Evolutionary conservation across 768 basidiomycete species (phyloP).

Genomic region (Psilocybe cubensis): DNA sequence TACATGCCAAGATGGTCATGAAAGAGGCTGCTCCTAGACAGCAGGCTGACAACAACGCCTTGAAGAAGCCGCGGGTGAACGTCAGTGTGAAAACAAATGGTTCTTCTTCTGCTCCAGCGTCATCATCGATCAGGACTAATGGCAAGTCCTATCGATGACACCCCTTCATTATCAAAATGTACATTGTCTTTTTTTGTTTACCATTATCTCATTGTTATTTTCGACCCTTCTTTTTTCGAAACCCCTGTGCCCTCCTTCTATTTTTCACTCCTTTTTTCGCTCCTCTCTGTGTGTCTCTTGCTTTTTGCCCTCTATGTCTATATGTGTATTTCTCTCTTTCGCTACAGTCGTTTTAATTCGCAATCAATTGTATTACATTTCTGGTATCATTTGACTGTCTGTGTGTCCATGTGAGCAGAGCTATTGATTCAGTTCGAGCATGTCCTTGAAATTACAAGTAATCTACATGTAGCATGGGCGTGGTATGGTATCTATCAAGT

Average conservation of each 20-base stretch:
- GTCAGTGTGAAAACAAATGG: conserved; percentile 57
- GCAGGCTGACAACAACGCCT: conserved; percentile 48
- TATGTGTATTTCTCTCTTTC: conserved; percentile 24
- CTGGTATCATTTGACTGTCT: conserved; percentile 11
- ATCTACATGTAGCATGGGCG: neutral
- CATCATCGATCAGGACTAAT: conserved; percentile 54
- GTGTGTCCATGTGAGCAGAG: neutral
- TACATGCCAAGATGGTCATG: conserved; percentile 95
- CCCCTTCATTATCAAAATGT: conserved; percentile 10
- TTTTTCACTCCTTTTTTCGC: conserved; percentile 14
- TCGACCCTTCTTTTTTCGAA: conserved; percentile 18
- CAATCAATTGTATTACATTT: conserved; percentile 27
- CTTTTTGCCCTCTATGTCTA: conserved; percentile 30
- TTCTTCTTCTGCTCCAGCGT: conserved; percentile 43
- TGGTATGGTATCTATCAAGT: neutral
- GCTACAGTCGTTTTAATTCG: conserved; percentile 16
- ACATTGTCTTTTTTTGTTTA: conserved; percentile 14
- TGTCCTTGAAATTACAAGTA: neutral
- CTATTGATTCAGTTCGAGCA: neutral
- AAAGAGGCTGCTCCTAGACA: conserved; percentile 74
- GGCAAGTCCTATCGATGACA: conserved; percentile 68
- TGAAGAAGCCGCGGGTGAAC: conserved; percentile 64
- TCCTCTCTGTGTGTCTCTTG: conserved; percentile 15
- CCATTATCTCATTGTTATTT: conserved; percentile 20
- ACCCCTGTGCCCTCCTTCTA: conserved; percentile 13